Percentiles rank a stretch among this genome's conserved stretches.
Evolutionary conservation across 176 grass and related monocot genomes (phyloP).

Genomic region (Avena eriantha): DNA sequence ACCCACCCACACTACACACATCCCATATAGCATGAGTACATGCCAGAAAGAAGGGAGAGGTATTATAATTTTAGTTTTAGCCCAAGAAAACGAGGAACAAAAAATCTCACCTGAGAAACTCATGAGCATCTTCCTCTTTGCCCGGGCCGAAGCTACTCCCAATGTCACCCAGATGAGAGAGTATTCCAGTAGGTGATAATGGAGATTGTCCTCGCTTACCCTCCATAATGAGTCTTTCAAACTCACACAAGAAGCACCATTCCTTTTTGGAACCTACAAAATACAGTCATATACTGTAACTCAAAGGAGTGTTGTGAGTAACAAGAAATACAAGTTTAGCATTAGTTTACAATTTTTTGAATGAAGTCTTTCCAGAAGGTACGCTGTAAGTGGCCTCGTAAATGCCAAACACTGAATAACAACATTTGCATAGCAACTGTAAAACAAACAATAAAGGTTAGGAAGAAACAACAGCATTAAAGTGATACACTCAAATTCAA

Average conservation of each 20-base stretch:
- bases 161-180: slow-evolving; percentile 67
- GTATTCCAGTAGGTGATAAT: slow-evolving; percentile 73
- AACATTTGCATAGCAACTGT: slow-evolving; percentile 94
- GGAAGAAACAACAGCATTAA: slow-evolving; percentile 33
- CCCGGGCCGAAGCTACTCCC: slow-evolving; percentile 61
- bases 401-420: slow-evolving; percentile 93
- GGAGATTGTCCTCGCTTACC: slow-evolving; percentile 59
- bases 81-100: slow-evolving; percentile 3
- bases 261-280: slow-evolving; percentile 65
- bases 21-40: slow-evolving; percentile 11
- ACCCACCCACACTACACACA: not conserved
- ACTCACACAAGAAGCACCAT: slow-evolving; percentile 94
- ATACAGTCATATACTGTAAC: slow-evolving; percentile 28
- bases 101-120: slow-evolving; percentile 84
- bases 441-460: slow-evolving; percentile 47
- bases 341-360: slow-evolving; percentile 73
- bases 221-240: slow-evolving; percentile 70
- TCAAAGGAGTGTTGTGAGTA: not conserved
- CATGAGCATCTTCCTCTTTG: slow-evolving; percentile 84
- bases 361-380: slow-evolving; percentile 83
- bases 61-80: not conserved
- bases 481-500: slow-evolving; percentile 23
- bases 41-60: not conserved
- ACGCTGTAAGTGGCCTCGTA: slow-evolving; percentile 85
- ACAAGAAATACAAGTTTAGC: slow-evolving; percentile 26